Base-by-base conservation (phyloP, 257 asterid species). In the Solanum phureja region DNA sequence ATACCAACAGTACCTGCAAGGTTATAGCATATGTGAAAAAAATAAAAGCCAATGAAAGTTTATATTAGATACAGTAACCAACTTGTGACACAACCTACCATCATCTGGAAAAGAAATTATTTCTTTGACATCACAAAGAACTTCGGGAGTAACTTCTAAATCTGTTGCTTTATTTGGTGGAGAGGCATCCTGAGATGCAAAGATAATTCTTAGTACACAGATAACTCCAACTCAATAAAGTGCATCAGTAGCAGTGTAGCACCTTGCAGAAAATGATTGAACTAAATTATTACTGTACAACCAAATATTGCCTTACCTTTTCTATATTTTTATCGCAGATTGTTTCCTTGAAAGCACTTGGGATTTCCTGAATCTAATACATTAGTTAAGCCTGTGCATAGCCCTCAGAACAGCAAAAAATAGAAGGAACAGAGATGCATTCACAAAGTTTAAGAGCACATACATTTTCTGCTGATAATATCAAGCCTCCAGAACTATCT, bases 171-270 rank as follows among this genome's bases (percentile, higher is more conserved):
- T 83, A 73, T 37, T 85, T 35, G 56, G 87, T 73, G 87, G 87
- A 85, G 91, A 89, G 84, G 66, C 87, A 31, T 91, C 93, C 98
- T 95, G 90, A 18, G 34, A 86, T 87, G 77, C 75, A 60, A 87
- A 87, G 27, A 52, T 81, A 46, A 29, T 27, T 81, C 24, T 84
- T 14, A 81, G 66, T 46, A 81, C 16, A 29, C 42, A 81, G 42
- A 81, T 16, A 81, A 29, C 69, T 27, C 85, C 42, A 81, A 49
- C 29, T 29, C 37, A 27, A 27, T 71, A 58, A 81, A 74, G 68
- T 87, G 88, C 84, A 81, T 29, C 29, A 46, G 44, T 49, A 35
- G 64, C 24, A 19, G n/a, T 19, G 64, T 56, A 16, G 83, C 40
- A 81, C 58, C 83, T 40, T 24, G 18, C 83, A 88, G 38, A 42